phyloP scores from a whole-genome alignment of 2,329 filamentous ascomycete genomes.

The Nigrospora sphaerica region DNA sequence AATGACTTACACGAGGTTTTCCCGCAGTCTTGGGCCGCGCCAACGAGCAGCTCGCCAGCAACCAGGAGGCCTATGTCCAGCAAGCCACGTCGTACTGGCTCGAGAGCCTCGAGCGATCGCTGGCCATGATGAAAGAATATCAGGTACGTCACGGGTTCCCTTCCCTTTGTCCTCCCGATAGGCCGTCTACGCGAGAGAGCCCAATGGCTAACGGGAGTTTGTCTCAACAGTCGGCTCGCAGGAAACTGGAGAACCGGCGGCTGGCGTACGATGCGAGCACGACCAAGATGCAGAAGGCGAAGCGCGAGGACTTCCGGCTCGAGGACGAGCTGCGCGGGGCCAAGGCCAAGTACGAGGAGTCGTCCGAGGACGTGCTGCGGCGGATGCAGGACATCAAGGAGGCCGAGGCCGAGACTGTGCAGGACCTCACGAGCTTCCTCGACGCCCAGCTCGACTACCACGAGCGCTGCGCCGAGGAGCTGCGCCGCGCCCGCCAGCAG shows the following conservation, averaged over 20 bases:
- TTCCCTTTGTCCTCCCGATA: not conserved
- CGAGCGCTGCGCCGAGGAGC: constrained; percentile 80
- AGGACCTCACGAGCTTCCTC: constrained; percentile 72
- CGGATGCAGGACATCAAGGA: constrained; percentile 97
- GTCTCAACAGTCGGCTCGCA: constrained; percentile 59
- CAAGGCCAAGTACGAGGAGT: constrained; percentile 95
- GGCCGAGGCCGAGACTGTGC: constrained; percentile 74
- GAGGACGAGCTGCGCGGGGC: constrained; percentile 88
- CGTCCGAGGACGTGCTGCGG: constrained; percentile 82
- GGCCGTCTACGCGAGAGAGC: not conserved
- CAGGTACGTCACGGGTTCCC: constrained; percentile 52
- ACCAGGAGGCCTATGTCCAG: constrained; percentile 76
- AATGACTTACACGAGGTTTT: not conserved
- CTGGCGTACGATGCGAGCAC: constrained; percentile 87
- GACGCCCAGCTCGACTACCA: constrained; percentile 88
- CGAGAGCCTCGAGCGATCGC: constrained; percentile 80
- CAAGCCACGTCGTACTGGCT: constrained; percentile 79
- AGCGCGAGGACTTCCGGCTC: constrained; percentile 86
- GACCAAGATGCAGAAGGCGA: constrained; percentile 85
- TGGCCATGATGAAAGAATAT: constrained; percentile 96
- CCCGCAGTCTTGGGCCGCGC: constrained; percentile 65
- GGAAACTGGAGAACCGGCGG: constrained; percentile 86
- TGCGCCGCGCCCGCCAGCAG: constrained; percentile 47
- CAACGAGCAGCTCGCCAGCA: constrained; percentile 78
- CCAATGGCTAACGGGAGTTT: constrained; percentile 10